These are phyloP conservation scores for Hemerocallis citrina DNA, from an alignment of 106 monocot species.

Conservation along the genomic window DNA sequence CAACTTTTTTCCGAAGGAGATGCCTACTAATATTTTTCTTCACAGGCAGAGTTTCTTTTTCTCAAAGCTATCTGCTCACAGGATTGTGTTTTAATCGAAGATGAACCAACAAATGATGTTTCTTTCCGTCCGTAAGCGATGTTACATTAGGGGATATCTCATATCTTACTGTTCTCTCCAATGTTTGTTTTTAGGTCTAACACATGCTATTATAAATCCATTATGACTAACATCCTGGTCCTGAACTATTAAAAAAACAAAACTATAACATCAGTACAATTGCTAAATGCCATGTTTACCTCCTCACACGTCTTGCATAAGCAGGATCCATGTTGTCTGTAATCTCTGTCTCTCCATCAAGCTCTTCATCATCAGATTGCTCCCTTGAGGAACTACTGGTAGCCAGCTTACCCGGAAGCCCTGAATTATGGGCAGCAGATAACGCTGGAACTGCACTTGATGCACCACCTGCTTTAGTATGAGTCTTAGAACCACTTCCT, in stretches of 20 bases:
- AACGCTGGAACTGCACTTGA: conserved; percentile 20
- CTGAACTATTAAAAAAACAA: background rate
- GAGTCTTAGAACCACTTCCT: conserved; percentile 23
- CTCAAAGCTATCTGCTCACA: too few relatives aligned
- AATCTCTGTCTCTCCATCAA: conserved; percentile 58
- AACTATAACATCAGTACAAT: background rate
- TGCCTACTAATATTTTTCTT: too few relatives aligned
- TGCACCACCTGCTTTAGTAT: conserved; percentile 30
- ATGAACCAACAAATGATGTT: too few relatives aligned
- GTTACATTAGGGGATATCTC: too few relatives aligned
- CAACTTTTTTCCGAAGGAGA: too few relatives aligned
- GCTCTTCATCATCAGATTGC: conserved; percentile 78
- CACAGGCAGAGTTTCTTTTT: too few relatives aligned
- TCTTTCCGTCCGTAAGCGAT: too few relatives aligned
- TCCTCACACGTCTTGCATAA: conserved; percentile 70
- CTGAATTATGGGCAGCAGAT: conserved; percentile 29
- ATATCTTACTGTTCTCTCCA: too few relatives aligned
- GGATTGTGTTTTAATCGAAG: too few relatives aligned
- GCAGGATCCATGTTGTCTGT: conserved; percentile 55
- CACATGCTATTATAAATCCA: too few relatives aligned
- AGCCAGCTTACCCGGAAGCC: conserved; percentile 21
- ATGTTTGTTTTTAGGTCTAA: too few relatives aligned
- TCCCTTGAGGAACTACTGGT: conserved; percentile 75
- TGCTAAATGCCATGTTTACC: conserved; percentile 29
- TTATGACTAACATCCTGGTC: too few relatives aligned